phyloP scores from a whole-genome alignment of 805 yeast species.

The Saccharomycopsis malanga region DNA sequence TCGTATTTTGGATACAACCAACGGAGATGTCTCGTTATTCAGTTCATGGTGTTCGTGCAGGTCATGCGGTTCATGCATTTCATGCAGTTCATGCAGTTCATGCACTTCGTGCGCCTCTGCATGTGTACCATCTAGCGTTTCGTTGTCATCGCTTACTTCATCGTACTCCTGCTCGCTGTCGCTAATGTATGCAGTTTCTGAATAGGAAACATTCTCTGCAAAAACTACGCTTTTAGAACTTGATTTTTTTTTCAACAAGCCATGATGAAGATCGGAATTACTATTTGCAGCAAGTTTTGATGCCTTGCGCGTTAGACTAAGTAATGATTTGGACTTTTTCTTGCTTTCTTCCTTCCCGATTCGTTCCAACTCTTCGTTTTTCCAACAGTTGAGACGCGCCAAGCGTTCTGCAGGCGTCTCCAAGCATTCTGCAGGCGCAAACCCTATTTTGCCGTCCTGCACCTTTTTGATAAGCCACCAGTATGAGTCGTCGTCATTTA shows the following conservation, averaged over 20 bases:
- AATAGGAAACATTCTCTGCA: constrained; percentile 14
- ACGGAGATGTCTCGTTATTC: constrained; percentile 3
- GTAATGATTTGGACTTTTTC: constrained; percentile 11
- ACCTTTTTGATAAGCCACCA: constrained; percentile 86
- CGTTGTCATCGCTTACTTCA: constrained; percentile 12
- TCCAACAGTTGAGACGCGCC: constrained; percentile 88
- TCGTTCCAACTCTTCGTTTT: constrained; percentile 66
- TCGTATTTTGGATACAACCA: constrained; percentile 10
- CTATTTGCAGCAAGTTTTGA: constrained; percentile 1
- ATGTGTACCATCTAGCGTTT: constrained; percentile 16
- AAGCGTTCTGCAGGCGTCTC: constrained; percentile 88
- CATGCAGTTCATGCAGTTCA: no score
- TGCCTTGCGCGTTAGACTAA: constrained; percentile 14
- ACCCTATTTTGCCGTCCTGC: constrained; percentile 69
- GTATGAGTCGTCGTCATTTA: constrained; percentile 86
- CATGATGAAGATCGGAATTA: neutral
- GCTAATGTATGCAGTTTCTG: constrained; percentile 15
- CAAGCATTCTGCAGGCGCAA: constrained; percentile 92
- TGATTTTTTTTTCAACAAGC: constrained; percentile 1
- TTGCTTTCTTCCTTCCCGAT: constrained; percentile 15
- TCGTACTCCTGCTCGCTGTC: constrained; percentile 16
- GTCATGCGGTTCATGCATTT: no score
- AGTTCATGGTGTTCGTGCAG: no score
- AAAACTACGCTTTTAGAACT: constrained; percentile 16
- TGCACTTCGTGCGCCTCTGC: no score